These are phyloP conservation scores for Globisporangium carolinianum DNA, from an alignment of 352 stramenopile genomes.

Conservation along the genomic window DNA sequence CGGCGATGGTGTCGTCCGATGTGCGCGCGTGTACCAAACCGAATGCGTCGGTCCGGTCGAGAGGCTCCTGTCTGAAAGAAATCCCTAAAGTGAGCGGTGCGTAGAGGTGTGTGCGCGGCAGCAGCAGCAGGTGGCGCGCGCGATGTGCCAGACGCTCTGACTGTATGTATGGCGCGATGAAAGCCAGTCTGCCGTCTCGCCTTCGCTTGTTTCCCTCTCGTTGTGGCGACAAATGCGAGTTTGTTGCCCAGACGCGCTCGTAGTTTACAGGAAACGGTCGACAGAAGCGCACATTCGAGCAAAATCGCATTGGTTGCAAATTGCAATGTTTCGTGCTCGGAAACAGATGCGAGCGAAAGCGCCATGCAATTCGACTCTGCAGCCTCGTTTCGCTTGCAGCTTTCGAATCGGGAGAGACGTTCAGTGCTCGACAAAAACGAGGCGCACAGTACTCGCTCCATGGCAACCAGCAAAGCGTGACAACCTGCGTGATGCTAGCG, in stretches of 20 bases:
- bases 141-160: not conserved
- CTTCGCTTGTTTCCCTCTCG: not conserved
- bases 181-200: conserved; percentile 2
- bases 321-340: not conserved
- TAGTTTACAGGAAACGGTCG: not conserved
- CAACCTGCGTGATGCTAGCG: no score
- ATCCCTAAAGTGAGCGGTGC: conserved; percentile 12
- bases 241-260: not conserved
- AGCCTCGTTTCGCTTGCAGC: no score
- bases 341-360: not conserved
- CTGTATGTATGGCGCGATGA: not conserved
- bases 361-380: not conserved
- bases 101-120: conserved; percentile 4
- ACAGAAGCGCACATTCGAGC: not conserved
- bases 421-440: not conserved
- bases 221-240: not conserved
- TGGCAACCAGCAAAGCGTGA: no score
- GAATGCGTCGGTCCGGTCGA: conserved; percentile 11
- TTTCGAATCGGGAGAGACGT: conserved; percentile 1
- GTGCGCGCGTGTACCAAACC: conserved; percentile 15
- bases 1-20: conserved; percentile 4
- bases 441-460: not conserved
- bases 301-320: not conserved
- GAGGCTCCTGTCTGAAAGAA: conserved; percentile 4
- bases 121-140: not conserved